Evolutionary conservation across 2,329 filamentous ascomycete species (phyloP).

Genomic region (Trichoderma asperellum): DNA sequence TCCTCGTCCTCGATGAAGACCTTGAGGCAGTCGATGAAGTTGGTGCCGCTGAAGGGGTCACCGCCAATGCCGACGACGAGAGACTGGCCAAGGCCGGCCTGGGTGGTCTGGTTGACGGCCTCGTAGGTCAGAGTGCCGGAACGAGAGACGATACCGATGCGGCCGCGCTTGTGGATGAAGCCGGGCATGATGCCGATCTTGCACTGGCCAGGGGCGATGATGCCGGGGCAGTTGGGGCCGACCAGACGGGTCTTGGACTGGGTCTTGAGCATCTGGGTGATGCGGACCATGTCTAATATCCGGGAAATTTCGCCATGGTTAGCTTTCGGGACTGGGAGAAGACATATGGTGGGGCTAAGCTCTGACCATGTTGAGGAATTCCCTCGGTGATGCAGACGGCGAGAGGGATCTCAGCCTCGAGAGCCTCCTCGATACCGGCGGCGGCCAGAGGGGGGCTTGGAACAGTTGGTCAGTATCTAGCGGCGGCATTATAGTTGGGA

Average conservation of each 20-base stretch:
- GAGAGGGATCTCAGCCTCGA: conserved; percentile 88
- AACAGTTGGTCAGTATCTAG: conserved; percentile 35
- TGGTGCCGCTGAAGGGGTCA: conserved; percentile 98
- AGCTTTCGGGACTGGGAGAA: conserved; percentile 10
- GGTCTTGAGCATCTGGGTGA: conserved; percentile 96
- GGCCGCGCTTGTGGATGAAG: conserved; percentile 99
- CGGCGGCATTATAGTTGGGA: neutral
- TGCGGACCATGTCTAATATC: conserved; percentile 91
- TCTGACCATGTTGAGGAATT: conserved; percentile 91
- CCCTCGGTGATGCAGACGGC: conserved; percentile 98
- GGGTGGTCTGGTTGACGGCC: conserved; percentile 98
- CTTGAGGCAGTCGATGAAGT: conserved; percentile 99
- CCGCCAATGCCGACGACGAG: conserved; percentile 98
- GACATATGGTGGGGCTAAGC: conserved; percentile 24
- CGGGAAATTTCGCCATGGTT: neutral
- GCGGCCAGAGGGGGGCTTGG: conserved; percentile 86
- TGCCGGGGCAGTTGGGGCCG: conserved; percentile 96
- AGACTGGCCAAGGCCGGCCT: conserved; percentile 94
- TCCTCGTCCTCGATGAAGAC: conserved; percentile 95
- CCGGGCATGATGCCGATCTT: conserved; percentile 99
- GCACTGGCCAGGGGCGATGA: conserved; percentile 94
- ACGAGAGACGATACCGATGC: conserved; percentile 97
- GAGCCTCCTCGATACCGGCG: conserved; percentile 94
- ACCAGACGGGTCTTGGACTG: conserved; percentile 97
- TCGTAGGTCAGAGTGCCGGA: conserved; percentile 99